A percentile compares a stretch with the other conserved stretches of the same genome.
These are phyloP conservation scores for Saksenaea oblongispora DNA, from an alignment of 371 early-diverging fungal species.

Conservation along the genomic window DNA sequence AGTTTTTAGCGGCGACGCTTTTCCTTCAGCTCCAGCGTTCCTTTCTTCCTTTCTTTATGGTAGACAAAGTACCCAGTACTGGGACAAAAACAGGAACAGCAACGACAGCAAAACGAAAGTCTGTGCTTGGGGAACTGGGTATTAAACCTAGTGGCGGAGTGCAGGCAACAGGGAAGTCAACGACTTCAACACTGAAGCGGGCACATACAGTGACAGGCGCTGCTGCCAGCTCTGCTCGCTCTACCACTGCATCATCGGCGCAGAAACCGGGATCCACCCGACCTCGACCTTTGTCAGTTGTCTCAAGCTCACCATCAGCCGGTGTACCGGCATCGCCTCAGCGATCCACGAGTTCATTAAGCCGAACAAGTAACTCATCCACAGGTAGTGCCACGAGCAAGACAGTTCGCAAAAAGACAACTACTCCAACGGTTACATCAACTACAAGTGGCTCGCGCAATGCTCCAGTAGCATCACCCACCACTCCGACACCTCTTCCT, in stretches of 20 bases:
- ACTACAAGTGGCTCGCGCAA: slow-evolving; percentile 18
- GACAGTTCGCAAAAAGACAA: slow-evolving; percentile 7
- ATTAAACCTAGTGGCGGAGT: slow-evolving; percentile 29
- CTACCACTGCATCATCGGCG: slow-evolving; percentile 8
- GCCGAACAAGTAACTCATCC: slow-evolving; percentile 12
- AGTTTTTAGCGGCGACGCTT: neutral
- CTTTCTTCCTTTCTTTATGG: slow-evolving; percentile 5
- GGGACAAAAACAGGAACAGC: slow-evolving; percentile 8
- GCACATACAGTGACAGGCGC: slow-evolving; percentile 14
- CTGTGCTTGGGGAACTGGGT: slow-evolving; percentile 39
- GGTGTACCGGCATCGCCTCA: slow-evolving; percentile 19
- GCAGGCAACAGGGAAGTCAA: slow-evolving; percentile 13
- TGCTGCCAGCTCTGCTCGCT: slow-evolving; percentile 9
- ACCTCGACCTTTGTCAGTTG: slow-evolving; percentile 17
- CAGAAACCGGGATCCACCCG: slow-evolving; percentile 7
- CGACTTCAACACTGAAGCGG: slow-evolving; percentile 18
- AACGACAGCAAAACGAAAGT: slow-evolving; percentile 25
- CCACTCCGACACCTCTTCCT: slow-evolving; percentile 12
- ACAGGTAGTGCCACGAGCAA: slow-evolving; percentile 6
- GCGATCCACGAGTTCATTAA: slow-evolving; percentile 17
- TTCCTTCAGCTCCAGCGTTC: neutral
- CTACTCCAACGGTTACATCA: slow-evolving; percentile 20
- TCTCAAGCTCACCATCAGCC: slow-evolving; percentile 13
- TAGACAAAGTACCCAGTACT: neutral
- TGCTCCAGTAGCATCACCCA: slow-evolving; percentile 9